Evolutionary conservation across 2,329 filamentous ascomycete species (phyloP), one percentile per base, ranked within the genome.

Genomic region (Hymenoscyphus fructigenus): DNA sequence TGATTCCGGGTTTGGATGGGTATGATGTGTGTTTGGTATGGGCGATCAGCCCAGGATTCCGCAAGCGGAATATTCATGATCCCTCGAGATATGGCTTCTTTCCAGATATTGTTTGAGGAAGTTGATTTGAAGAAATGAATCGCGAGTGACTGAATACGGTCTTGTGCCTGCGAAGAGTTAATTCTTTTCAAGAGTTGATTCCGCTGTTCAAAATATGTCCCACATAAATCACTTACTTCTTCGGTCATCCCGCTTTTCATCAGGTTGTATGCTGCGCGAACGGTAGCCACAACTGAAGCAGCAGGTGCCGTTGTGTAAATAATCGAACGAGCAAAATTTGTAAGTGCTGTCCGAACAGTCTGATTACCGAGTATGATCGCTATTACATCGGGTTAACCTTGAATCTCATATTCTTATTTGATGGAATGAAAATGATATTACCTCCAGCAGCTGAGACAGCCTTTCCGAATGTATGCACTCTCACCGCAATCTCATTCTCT

Each of bases 401-500:
- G 3, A 7, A 26, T 23, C 57, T 14, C 6, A 36, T 17, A 10
- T n/a, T n/a, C n/a, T 7, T 34, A 26, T 17, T 23, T 38, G 3
- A 14, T 17, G 15, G 15, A 59, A 59, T 1, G 75, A 0, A 76
- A 61, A n/a, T n/a, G 6, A 76, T 69, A 26, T 68, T 59, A 32
- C 68, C 70, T 69, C 77, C 77, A 29, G 66, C 69, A 7, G 71
- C 67, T 0, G 76, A 81, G 36, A 85, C 66, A 0, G 82, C 81
- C 70, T 86, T 85, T 20, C 81, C 78, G 71, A 78, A 84, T 0
- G 80, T 82, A 68, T 85, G 82, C 2, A 83, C n/a, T 79, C 59
- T 69, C 10, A 85, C 77, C 14, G 83, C 82, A 64, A 85, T 80
- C 2, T 80, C 75, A 17, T 80, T 77, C 65, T 85, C 77, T 0